Base-by-base conservation (phyloP, 805 yeast species). In the Wickerhamomyces sydowiorum region DNA sequence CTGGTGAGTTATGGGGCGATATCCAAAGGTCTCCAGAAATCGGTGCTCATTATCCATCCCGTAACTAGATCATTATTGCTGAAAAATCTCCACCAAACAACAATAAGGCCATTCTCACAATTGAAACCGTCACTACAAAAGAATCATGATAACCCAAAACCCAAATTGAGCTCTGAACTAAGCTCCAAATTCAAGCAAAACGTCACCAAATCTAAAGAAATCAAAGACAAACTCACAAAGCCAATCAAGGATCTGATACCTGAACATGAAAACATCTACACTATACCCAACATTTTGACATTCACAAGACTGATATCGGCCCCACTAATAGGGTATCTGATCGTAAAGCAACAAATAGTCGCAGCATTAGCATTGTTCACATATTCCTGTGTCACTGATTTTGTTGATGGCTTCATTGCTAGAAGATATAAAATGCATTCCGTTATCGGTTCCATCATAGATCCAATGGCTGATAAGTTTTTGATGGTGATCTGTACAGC, bases 401-500 rank as follows among this genome's bases (percentile, higher is more conserved):
- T 86, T 48, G 64, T 90, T 19, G 99, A 93, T 61, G 99, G 99
- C 0, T 86, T 65, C 55, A 78, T 95, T 48, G 99, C 99, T 5
- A 71, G 99, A 42, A 75, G 65, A 45, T 91, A 63, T 67, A 80
- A 87, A 42, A 68, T 84, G 73, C 75, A 79, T 53, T 80, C 96
- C 1, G 82, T 86, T 1, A 75, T 89, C 7, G 99, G 99, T 0
- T 82, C 96, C 0, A 81, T 93, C 14, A 68, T 95, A 27, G 99
- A 93, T 56, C 99, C 99, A 0, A 72, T 88, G 66, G 99, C 99
- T 0, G 99, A 93, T 59, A 93, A 93, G 59, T 69, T 85, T 14
- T 69, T 93, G 37, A 89, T 93, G 96, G 74, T 91, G 18, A 78
- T 86, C 0, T 78, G 95, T 39, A 90, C 98, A 0, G 70, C 81